Percentiles rank a stretch among this genome's conserved stretches.
phyloP scores from a whole-genome alignment of 2,329 filamentous ascomycete genomes.

The Aureobasidium sp. region DNA sequence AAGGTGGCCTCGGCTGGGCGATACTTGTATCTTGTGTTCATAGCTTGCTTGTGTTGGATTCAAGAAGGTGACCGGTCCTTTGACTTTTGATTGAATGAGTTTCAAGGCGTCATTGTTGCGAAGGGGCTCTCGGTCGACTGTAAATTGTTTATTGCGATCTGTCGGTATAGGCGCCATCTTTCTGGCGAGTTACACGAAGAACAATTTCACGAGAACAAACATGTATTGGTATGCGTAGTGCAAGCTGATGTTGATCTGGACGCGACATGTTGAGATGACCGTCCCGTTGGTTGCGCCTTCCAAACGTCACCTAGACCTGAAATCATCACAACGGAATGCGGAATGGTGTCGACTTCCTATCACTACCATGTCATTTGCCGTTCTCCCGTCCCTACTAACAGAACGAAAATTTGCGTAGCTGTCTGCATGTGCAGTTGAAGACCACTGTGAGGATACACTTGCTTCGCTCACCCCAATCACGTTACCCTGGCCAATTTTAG shows the following conservation, averaged over 20 bases:
- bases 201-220: not conserved
- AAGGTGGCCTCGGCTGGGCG: not conserved
- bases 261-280: not conserved
- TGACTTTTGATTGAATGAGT: slow-evolving; percentile 22
- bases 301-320: not conserved
- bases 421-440: not conserved
- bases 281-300: not conserved
- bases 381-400: not conserved
- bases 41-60: slow-evolving; percentile 44
- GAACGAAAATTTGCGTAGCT: not conserved
- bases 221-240: not conserved
- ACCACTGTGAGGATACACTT: not conserved
- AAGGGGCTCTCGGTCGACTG: slow-evolving; percentile 25
- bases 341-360: not conserved
- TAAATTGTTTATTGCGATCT: slow-evolving; percentile 26
- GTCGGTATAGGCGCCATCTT: not conserved
- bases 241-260: not conserved
- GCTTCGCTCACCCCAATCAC: not conserved
- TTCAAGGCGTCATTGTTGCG: slow-evolving; percentile 21
- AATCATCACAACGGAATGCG: not conserved
- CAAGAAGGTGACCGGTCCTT: slow-evolving; percentile 41
- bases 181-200: not conserved
- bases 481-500: not conserved
- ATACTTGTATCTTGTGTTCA: slow-evolving; percentile 10
- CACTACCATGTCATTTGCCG: not conserved